Base-by-base conservation (phyloP, 495 filamentous ascomycete species). In the Poronia punctata region DNA sequence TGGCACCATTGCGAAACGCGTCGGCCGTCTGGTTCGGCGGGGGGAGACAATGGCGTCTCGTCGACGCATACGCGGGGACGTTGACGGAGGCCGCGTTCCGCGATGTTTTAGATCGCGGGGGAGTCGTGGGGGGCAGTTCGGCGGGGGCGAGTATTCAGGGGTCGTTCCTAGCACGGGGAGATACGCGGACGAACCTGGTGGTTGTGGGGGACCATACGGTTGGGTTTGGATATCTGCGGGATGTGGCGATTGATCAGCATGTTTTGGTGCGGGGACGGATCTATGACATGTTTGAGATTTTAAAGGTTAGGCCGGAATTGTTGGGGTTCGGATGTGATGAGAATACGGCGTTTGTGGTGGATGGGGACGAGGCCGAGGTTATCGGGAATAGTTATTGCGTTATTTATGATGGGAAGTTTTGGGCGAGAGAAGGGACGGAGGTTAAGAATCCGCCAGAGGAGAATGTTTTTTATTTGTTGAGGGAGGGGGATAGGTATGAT, bases 81-180 rank as follows among this genome's bases (percentile, higher is more conserved):
- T 50, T 54, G 19, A 53, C 58, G 8, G 56, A 61, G 45, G 45
- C 43, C 2, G 32, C 50, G 10, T 54, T 61, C 33, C 49, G 43
- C 29, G 55, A 50, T 5, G 58, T 61, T 23, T 50, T 61, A 10
- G 53, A 43, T 18, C 43, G 52, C 10, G 55, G 55, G 11, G 58
- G 58, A 4, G 58, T 59, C 14, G 50, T 61, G 3, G 46, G 50
- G 28, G 58, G 58, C 6, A 57, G 49, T 22, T 61, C 58, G 7
- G 58, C 58, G 6, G 58, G 58, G 25, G 58, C 58, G 8, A 57
- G 54, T 25, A 61, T 61, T 28, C 58, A 61, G 30, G 58, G 55
- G 4, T 56, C 53, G 25, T 61, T 61, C 31, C 48, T 61, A 3
- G 50, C 55, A 11, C 55, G 58, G 5, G 58, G 58, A 7, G 58